Evolutionary conservation across 1,284 basidiomycete genomes (phyloP).

Genomic region (Pseudozyma hubeiensis): DNA sequence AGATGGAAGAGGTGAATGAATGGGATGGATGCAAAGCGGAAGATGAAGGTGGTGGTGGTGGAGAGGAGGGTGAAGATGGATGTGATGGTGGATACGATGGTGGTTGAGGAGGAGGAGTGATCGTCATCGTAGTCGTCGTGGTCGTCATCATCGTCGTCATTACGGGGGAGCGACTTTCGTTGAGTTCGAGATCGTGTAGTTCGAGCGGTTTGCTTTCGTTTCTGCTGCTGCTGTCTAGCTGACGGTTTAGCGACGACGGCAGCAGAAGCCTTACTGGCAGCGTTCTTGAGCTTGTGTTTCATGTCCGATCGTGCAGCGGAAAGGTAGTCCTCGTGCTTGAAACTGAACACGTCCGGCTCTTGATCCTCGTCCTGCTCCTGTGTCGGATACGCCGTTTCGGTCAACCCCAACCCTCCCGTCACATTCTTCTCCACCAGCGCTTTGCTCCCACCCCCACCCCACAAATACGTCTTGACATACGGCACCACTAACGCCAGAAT

Average conservation of each 20-base stretch:
- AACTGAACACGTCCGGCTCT: slow-evolving; percentile 40
- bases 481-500: slow-evolving; percentile 34
- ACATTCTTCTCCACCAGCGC: background rate
- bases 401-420: background rate
- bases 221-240: background rate
- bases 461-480: slow-evolving; percentile 12
- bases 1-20: background rate
- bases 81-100: background rate
- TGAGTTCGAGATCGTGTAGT: background rate
- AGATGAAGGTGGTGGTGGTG: background rate
- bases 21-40: slow-evolving; percentile 5
- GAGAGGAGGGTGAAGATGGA: slow-evolving; percentile 1
- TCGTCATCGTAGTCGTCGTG: slow-evolving; percentile 3
- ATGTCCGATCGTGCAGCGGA: background rate
- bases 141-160: slow-evolving; percentile 9
- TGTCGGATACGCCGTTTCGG: background rate
- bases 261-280: slow-evolving; percentile 5
- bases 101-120: background rate
- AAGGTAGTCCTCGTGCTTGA: slow-evolving; percentile 40
- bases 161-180: background rate
- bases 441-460: background rate
- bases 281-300: background rate
- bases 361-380: background rate
- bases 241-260: slow-evolving; percentile 8
- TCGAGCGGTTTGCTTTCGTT: background rate